Evolutionary conservation across 2,329 filamentous ascomycete species (phyloP).

Genomic region (Sporothrix brunneoviolacea): DNA sequence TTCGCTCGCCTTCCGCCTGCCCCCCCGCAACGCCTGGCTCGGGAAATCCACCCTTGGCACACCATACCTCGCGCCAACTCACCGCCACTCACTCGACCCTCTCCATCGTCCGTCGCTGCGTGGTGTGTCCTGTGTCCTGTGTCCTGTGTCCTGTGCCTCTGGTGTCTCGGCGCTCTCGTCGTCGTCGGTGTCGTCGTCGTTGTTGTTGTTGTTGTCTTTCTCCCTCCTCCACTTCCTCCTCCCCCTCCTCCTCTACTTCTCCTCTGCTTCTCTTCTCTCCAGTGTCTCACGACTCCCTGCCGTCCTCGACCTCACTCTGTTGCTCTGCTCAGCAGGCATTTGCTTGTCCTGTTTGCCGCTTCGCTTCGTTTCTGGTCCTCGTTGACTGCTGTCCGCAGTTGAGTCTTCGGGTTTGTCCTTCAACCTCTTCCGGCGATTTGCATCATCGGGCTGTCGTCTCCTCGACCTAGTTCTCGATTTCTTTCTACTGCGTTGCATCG

Average conservation of each 20-base stretch:
- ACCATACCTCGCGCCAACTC: conserved; percentile 6
- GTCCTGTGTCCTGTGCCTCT: background rate
- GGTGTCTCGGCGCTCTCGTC: background rate
- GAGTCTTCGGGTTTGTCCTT: too few species aligned
- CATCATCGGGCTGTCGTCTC: too few species aligned
- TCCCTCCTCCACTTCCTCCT: background rate
- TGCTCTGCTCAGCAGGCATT: conserved; percentile 15
- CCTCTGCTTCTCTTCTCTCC: background rate
- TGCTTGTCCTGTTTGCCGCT: conserved; percentile 19
- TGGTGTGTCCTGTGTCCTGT: background rate
- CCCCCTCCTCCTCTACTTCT: background rate
- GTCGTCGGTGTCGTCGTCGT: background rate
- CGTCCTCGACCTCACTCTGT: background rate
- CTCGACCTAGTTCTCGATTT: too few species aligned
- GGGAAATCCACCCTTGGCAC: conserved; percentile 3
- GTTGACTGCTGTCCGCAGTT: too few species aligned
- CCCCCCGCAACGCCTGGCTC: conserved; percentile 6
- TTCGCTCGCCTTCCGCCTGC: background rate
- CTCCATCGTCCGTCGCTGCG: background rate
- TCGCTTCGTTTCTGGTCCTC: background rate
- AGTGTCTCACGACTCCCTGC: background rate
- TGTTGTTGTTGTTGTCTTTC: background rate
- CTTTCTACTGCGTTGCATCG: too few species aligned
- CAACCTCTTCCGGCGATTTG: too few species aligned
- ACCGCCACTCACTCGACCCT: conserved; percentile 10